These are phyloP conservation scores for Phytophthora rubi DNA, from an alignment of 352 stramenopile genomes.

Conservation along the genomic window DNA sequence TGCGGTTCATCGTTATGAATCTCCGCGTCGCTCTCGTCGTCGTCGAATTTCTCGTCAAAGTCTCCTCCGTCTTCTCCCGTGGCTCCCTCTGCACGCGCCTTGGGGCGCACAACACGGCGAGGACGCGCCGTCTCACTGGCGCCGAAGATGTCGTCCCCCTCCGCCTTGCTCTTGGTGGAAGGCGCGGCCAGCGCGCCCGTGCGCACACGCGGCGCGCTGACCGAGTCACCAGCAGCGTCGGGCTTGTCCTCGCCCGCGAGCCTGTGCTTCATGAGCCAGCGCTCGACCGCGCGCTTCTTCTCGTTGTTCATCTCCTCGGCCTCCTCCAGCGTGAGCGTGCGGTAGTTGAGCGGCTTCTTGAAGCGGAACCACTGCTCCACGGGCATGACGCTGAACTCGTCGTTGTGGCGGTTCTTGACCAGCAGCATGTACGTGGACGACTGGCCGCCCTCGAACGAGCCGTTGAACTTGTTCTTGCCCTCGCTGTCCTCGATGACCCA, in stretches of 20 bases:
- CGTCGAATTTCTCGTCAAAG: slow-evolving; percentile 90
- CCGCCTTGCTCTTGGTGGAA: slow-evolving; percentile 43
- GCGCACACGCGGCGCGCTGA: slow-evolving; percentile 70
- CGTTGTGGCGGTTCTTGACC: slow-evolving; percentile 87
- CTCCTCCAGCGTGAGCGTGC: slow-evolving; percentile 85
- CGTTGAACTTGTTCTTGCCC: slow-evolving; percentile 84
- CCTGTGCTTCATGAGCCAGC: slow-evolving; percentile 91
- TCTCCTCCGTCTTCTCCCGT: slow-evolving; percentile 85
- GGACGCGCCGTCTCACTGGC: slow-evolving; percentile 54
- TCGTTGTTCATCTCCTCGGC: slow-evolving; percentile 89
- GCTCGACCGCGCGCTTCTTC: slow-evolving; percentile 89
- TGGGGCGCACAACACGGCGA: slow-evolving; percentile 56
- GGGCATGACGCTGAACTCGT: slow-evolving; percentile 88
- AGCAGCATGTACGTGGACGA: slow-evolving; percentile 88
- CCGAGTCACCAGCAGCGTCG: slow-evolving; percentile 58
- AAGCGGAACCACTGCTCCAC: slow-evolving; percentile 91
- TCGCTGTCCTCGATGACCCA: slow-evolving; percentile 90
- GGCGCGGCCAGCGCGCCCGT: slow-evolving; percentile 58
- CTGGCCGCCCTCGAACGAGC: slow-evolving; percentile 83
- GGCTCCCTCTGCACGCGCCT: slow-evolving; percentile 59
- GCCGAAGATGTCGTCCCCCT: slow-evolving; percentile 74
- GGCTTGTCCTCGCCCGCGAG: slow-evolving; percentile 77
- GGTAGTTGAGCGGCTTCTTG: slow-evolving; percentile 89
- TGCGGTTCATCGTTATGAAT: slow-evolving; percentile 77
- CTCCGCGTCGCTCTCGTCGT: slow-evolving; percentile 87